Percentiles rank a stretch among this genome's conserved stretches.
phyloP scores from a whole-genome alignment of 139 green algal genomes.

The Parachlorella kessleri region DNA sequence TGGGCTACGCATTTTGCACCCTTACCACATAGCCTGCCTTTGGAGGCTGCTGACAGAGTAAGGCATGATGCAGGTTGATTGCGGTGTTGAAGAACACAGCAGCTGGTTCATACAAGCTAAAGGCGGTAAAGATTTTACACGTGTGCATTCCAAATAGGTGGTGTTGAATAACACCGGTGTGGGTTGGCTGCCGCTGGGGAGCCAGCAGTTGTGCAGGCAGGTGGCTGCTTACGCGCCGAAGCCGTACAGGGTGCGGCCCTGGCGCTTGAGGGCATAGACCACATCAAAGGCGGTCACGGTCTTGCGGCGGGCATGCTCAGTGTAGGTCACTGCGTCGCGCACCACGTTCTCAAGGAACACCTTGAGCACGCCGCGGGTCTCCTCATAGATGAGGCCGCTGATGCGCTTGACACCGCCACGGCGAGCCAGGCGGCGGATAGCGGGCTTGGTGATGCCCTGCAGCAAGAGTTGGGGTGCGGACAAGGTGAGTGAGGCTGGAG shows the following conservation, averaged over 20 bases:
- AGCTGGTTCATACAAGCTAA: too few species aligned
- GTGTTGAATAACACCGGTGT: neutral
- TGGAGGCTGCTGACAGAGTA: too few species aligned
- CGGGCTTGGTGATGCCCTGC: conserved; percentile 67
- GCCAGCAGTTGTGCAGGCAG: neutral
- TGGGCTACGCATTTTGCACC: too few species aligned
- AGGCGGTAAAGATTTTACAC: too few species aligned
- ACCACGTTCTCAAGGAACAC: conserved; percentile 91
- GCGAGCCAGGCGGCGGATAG: conserved; percentile 74
- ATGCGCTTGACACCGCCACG: conserved; percentile 86
- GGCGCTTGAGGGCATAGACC: conserved; percentile 93
- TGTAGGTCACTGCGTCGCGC: conserved; percentile 95
- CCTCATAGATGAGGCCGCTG: conserved; percentile 85
- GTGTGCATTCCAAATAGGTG: too few species aligned
- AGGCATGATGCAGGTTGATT: too few species aligned
- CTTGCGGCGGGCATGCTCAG: conserved; percentile 94
- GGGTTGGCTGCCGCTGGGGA: neutral
- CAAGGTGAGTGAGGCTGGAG: conserved; percentile 65
- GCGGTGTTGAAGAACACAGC: too few species aligned
- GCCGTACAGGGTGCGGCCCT: conserved; percentile 94
- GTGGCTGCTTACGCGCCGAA: conserved; percentile 86
- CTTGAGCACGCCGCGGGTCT: conserved; percentile 86
- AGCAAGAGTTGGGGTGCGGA: conserved; percentile 81
- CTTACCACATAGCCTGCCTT: too few species aligned
- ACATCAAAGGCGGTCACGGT: conserved; percentile 95